Evolutionary conservation across 2,329 filamentous ascomycete species (phyloP).

Genomic region (Daldinia sp.): DNA sequence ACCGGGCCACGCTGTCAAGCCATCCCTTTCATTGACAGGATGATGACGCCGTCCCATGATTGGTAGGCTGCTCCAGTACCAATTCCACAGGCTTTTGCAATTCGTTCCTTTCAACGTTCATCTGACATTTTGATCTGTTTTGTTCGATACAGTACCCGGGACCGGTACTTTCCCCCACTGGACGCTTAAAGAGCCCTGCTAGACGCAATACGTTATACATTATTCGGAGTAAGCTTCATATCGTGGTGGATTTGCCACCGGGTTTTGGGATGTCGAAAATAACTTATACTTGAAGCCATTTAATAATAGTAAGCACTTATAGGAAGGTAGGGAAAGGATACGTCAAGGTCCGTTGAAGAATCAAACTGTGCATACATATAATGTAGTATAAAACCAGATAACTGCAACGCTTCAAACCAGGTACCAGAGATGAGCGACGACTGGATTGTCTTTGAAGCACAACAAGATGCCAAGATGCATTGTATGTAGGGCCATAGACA

Average conservation of each 20-base stretch:
- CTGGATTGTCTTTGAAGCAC: constrained; percentile 23
- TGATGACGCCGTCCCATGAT: constrained; percentile 22
- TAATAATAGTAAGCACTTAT: no score
- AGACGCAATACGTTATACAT: background rate
- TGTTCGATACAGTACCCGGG: background rate
- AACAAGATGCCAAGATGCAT: constrained; percentile 2
- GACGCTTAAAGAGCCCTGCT: background rate
- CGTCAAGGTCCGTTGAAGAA: background rate
- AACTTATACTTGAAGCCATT: background rate
- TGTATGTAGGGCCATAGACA: constrained; percentile 9
- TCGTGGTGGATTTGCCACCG: background rate
- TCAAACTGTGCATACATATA: background rate
- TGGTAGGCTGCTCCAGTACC: constrained; percentile 18
- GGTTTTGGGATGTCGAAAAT: background rate
- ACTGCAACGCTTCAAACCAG: constrained; percentile 7
- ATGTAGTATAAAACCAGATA: constrained; percentile 10
- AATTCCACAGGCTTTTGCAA: constrained; percentile 25
- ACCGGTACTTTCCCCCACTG: constrained; percentile 8
- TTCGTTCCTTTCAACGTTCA: constrained; percentile 28
- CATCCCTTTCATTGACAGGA: constrained; percentile 31
- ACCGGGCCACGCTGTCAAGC: constrained; percentile 43
- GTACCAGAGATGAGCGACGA: constrained; percentile 24
- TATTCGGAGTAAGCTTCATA: background rate
- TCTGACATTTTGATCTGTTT: constrained; percentile 20
- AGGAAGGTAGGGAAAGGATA: background rate